Conservation (phyloP, 2,329 filamentous ascomycete species). For the Zymoseptoria brevis region DNA sequence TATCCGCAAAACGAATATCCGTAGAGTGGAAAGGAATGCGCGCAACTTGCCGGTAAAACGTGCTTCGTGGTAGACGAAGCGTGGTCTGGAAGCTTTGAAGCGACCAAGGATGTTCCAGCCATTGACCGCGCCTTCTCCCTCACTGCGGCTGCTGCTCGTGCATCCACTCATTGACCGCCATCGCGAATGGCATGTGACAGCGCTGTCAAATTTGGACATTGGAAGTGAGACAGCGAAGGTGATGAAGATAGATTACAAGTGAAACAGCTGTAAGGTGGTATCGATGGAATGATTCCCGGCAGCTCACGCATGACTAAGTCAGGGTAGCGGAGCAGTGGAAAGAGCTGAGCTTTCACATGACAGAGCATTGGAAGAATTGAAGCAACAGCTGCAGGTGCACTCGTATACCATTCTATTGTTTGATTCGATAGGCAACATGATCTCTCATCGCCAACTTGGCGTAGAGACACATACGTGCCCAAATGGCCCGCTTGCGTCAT, state of each 20-base stretch:
- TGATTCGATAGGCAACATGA: background rate
- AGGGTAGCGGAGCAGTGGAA: background rate
- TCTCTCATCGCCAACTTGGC: too few relatives aligned
- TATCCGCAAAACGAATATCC: background rate
- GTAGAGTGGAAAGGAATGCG: background rate
- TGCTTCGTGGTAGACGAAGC: background rate
- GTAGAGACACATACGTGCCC: too few relatives aligned
- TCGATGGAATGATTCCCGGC: background rate
- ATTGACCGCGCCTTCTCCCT: background rate
- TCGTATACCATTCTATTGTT: background rate
- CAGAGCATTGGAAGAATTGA: background rate
- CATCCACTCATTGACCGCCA: background rate
- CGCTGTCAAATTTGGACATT: background rate
- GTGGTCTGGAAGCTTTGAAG: background rate
- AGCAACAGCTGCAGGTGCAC: background rate
- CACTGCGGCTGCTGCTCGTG: too few relatives aligned
- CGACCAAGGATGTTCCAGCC: background rate
- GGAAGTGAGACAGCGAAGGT: background rate
- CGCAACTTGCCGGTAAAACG: background rate
- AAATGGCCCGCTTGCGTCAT: too few relatives aligned
- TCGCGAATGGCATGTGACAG: background rate
- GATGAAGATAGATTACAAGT: background rate
- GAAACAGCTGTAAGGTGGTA: background rate
- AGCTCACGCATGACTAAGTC: background rate
- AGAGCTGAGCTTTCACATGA: background rate